Base-by-base conservation (phyloP, 805 yeast genomes). In the Jamesozyma piceae region DNA sequence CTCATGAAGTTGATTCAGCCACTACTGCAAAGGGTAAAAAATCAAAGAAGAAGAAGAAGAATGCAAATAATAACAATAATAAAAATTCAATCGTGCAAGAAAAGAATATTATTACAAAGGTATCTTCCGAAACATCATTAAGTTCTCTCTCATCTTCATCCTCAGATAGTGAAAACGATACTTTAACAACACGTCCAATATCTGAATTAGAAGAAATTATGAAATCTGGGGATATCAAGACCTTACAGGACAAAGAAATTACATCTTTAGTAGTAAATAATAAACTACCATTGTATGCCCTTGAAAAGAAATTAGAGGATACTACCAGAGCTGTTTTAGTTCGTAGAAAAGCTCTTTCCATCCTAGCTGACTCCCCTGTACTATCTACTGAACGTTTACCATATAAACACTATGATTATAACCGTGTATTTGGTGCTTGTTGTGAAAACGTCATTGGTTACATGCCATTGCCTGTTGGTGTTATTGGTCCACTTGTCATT, bases 371-470 rank as follows among this genome's bases (percentile, higher is more conserved):
- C 53, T 87, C 94, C 17, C 88, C 95, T 43, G 79, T 85, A 15
- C 71, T 92, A 43, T 81, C 79, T 50, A 66, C 82, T 2, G 69
- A 75, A 28, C 75, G 77, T 49, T 71, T 92, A 49, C 99, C 99
- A 15, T 88, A 78, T 64, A 68, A 72, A 49, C 67, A 77, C 57
- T 92, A 90, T 60, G 96, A 92, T 62, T 92, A 88, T 62, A 94
- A 88, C 60, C 80, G 97, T 51, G 98, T 92, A 5, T 82, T 89
- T 58, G 98, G 98, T 48, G 97, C 98, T 9, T 92, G 99, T 69
- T 92, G 99, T 71, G 99, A 92, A 64, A 92, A 92, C 58, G 99
- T 92, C 45, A 83, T 92, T 63, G 99, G 99, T 26, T 92, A 73
- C 61, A 77, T 90, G 80, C 99, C 98, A 22, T 63, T 92, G 35